A percentile compares a stretch with the other conserved stretches of the same genome.
These are phyloP conservation scores for Zygotorulaspora chibaensis DNA, from an alignment of 805 yeast species.

Conservation along the genomic window DNA sequence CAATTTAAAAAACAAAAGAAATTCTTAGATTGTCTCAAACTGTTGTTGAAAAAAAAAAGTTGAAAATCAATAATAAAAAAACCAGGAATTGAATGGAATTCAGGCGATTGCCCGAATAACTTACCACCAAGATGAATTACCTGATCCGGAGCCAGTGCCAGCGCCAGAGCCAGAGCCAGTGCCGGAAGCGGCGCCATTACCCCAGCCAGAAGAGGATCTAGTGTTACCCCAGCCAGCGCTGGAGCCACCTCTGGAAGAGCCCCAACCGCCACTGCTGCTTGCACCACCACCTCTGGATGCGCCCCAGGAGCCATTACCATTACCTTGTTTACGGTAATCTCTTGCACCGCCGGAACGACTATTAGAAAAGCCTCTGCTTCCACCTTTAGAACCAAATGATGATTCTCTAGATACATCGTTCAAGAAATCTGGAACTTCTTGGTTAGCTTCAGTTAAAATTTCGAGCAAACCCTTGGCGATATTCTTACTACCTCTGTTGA, in stretches of 20 bases:
- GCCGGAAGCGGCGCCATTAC: slow-evolving; percentile 22
- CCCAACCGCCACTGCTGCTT: slow-evolving; percentile 26
- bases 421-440: slow-evolving; percentile 91
- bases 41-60: neutral
- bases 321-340: slow-evolving; percentile 48
- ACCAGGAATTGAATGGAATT: neutral
- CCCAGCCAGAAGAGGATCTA: slow-evolving; percentile 37
- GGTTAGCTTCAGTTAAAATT: slow-evolving; percentile 90
- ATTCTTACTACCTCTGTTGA: slow-evolving; percentile 91
- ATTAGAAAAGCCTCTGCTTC: slow-evolving; percentile 48
- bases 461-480: slow-evolving; percentile 84
- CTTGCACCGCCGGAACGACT: slow-evolving; percentile 41
- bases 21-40: neutral
- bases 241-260: slow-evolving; percentile 30
- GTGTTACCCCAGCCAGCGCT: slow-evolving; percentile 29
- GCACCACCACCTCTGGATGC: slow-evolving; percentile 29
- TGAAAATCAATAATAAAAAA: slow-evolving; percentile 2
- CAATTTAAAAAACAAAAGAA: slow-evolving; percentile 1
- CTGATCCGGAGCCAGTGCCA: slow-evolving; percentile 25
- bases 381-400: slow-evolving; percentile 54
- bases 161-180: slow-evolving; percentile 38
- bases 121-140: slow-evolving; percentile 29
- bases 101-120: neutral
- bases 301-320: slow-evolving; percentile 37
- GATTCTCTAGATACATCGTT: slow-evolving; percentile 75